phyloP scores from a whole-genome alignment of 2,329 filamentous ascomycete genomes.

The Trichoderma sp. region DNA sequence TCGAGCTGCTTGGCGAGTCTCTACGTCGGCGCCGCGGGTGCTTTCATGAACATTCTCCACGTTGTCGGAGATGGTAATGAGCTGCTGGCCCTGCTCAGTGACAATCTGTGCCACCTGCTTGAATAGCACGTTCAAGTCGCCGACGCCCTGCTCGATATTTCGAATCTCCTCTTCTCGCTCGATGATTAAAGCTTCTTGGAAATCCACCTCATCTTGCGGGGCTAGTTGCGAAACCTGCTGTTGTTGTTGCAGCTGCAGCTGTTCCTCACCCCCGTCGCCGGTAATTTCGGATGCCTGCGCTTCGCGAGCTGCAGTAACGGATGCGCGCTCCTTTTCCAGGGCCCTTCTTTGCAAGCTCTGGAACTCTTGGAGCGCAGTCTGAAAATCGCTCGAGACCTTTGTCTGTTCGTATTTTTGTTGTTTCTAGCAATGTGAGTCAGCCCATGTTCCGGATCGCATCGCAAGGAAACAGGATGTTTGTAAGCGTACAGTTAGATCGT shows the following conservation, averaged over 20 bases:
- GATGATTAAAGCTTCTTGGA: slow-evolving; percentile 92
- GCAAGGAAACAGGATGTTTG: background rate
- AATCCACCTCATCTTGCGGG: slow-evolving; percentile 92
- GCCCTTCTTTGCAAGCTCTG: slow-evolving; percentile 87
- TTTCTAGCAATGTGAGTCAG: slow-evolving; percentile 56
- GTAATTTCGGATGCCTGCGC: slow-evolving; percentile 67
- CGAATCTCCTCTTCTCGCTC: slow-evolving; percentile 97
- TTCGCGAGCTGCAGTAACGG: slow-evolving; percentile 77
- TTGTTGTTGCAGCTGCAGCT: slow-evolving; percentile 61
- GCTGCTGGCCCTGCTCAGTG: slow-evolving; percentile 83
- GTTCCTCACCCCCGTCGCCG: slow-evolving; percentile 40
- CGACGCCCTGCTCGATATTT: slow-evolving; percentile 95
- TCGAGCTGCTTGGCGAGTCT: slow-evolving; percentile 80
- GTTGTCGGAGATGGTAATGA: slow-evolving; percentile 86
- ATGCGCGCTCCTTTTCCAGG: slow-evolving; percentile 89
- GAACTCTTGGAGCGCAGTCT: slow-evolving; percentile 84
- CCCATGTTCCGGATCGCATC: background rate
- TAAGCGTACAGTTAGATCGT: slow-evolving; percentile 70
- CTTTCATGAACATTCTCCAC: slow-evolving; percentile 80
- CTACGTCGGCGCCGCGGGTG: slow-evolving; percentile 80
- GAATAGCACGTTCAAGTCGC: slow-evolving; percentile 95
- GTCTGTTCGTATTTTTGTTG: slow-evolving; percentile 96
- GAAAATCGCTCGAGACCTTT: slow-evolving; percentile 92
- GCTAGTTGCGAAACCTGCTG: slow-evolving; percentile 79
- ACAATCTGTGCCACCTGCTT: slow-evolving; percentile 98